A percentile compares a stretch with the other conserved stretches of the same genome.
phyloP scores from a whole-genome alignment of 2,329 filamentous ascomycete species.

The Colletotrichum incanum region DNA sequence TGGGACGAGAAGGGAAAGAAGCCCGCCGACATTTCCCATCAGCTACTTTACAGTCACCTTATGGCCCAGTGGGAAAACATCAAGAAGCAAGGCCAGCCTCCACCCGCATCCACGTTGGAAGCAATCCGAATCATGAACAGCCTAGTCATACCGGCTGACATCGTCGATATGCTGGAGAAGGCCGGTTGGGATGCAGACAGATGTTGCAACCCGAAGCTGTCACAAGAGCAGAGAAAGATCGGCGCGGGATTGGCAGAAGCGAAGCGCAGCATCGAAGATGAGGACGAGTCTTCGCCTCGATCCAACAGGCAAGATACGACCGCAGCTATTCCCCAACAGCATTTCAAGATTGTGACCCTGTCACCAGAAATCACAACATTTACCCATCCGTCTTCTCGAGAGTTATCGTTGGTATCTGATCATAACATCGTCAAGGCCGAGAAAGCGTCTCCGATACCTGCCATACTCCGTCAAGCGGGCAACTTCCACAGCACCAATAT shows the following conservation, averaged over 20 bases:
- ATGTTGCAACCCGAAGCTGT: slow-evolving; percentile 19
- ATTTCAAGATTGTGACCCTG: not conserved
- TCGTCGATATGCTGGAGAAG: not conserved
- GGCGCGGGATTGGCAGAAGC: no score
- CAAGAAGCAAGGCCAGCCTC: not conserved
- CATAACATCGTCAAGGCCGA: not conserved
- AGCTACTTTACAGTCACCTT: not conserved
- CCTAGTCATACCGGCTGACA: not conserved
- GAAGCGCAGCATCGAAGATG: not conserved
- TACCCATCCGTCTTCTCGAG: not conserved
- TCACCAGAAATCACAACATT: not conserved
- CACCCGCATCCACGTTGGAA: slow-evolving; percentile 1
- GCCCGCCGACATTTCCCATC: not conserved
- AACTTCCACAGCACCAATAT: not conserved
- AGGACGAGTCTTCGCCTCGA: not conserved
- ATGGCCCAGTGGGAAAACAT: not conserved
- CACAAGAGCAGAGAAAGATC: not conserved
- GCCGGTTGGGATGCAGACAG: slow-evolving; percentile 22
- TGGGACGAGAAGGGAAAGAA: slow-evolving; percentile 3
- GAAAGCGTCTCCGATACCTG: not conserved
- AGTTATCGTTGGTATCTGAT: not conserved
- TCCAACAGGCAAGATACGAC: not conserved
- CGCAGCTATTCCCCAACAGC: no score
- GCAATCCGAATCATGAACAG: slow-evolving; percentile 11
- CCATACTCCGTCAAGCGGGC: no score